Evolutionary conservation across 495 filamentous ascomycete genomes (phyloP).

Genomic region (Tuber calosporum): DNA sequence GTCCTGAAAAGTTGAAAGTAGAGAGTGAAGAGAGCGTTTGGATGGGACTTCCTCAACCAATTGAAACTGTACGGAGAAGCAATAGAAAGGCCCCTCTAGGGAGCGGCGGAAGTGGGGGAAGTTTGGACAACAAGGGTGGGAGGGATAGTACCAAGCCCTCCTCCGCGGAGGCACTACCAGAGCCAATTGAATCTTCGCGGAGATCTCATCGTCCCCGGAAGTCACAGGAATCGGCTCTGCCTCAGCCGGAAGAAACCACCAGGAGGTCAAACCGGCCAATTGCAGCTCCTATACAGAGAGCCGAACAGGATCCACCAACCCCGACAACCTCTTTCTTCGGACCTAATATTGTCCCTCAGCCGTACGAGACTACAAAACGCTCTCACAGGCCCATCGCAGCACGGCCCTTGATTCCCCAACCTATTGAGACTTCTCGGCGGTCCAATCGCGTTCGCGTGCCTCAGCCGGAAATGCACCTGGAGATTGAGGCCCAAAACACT

Average conservation of each 20-base stretch:
- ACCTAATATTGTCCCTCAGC: slow-evolving; percentile 25
- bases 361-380: slow-evolving; percentile 35
- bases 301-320: slow-evolving; percentile 32
- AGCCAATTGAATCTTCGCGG: slow-evolving; percentile 33
- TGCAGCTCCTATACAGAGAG: slow-evolving; percentile 31
- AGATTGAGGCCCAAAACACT: slow-evolving; percentile 24
- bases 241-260: slow-evolving; percentile 36
- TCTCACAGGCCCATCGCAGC: slow-evolving; percentile 37
- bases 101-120: neutral
- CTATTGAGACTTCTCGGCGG: slow-evolving; percentile 39
- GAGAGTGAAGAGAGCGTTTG: slow-evolving; percentile 33
- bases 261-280: slow-evolving; percentile 36
- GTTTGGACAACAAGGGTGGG: slow-evolving; percentile 25
- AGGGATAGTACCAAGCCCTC: slow-evolving; percentile 27
- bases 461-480: slow-evolving; percentile 34
- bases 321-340: slow-evolving; percentile 39
- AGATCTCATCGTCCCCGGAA: slow-evolving; percentile 22
- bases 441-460: slow-evolving; percentile 39
- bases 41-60: slow-evolving; percentile 38
- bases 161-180: slow-evolving; percentile 33
- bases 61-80: slow-evolving; percentile 37
- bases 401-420: slow-evolving; percentile 38
- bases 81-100: slow-evolving; percentile 31
- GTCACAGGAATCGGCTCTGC: slow-evolving; percentile 11
- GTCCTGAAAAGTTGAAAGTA: slow-evolving; percentile 21